These are phyloP conservation scores for Talaromyces sp. DNA, from an alignment of 2,329 filamentous ascomycete species.

Conservation along the genomic window DNA sequence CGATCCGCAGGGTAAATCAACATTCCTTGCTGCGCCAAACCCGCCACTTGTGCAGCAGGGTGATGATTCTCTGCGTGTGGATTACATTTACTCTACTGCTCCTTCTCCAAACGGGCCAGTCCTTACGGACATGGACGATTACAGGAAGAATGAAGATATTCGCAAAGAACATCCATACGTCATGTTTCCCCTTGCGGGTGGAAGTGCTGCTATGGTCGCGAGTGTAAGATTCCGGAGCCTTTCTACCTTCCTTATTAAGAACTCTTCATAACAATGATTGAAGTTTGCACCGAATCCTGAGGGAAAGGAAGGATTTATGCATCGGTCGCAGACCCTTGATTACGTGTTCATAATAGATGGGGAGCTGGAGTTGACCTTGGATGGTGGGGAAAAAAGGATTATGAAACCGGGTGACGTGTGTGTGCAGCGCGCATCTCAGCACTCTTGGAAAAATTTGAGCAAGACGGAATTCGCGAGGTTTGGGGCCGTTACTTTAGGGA, in stretches of 20 bases:
- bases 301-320: constrained; percentile 45
- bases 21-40: not conserved
- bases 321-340: constrained; percentile 54
- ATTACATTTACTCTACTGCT: not conserved
- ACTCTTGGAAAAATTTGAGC: constrained; percentile 53
- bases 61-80: constrained; percentile 1
- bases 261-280: not conserved
- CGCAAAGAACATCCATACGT: constrained; percentile 1
- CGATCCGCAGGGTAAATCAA: not conserved
- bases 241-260: not conserved
- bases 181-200: constrained; percentile 2
- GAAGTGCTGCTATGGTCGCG: not conserved
- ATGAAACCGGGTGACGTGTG: constrained; percentile 54
- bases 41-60: not conserved
- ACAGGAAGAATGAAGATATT: constrained; percentile 4
- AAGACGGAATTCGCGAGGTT: constrained; percentile 47
- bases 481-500: not conserved
- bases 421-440: constrained; percentile 55
- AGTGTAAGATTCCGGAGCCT: not conserved
- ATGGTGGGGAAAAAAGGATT: constrained; percentile 47
- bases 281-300: constrained; percentile 3
- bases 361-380: constrained; percentile 50
- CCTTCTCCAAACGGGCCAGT: not conserved
- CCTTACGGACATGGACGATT: constrained; percentile 2
- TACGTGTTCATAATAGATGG: constrained; percentile 57